A percentile compares a stretch with the other conserved stretches of the same genome.
These are phyloP conservation scores for Vaccinium myrtillus DNA, from an alignment of 148 eudicot species.

Conservation along the genomic window DNA sequence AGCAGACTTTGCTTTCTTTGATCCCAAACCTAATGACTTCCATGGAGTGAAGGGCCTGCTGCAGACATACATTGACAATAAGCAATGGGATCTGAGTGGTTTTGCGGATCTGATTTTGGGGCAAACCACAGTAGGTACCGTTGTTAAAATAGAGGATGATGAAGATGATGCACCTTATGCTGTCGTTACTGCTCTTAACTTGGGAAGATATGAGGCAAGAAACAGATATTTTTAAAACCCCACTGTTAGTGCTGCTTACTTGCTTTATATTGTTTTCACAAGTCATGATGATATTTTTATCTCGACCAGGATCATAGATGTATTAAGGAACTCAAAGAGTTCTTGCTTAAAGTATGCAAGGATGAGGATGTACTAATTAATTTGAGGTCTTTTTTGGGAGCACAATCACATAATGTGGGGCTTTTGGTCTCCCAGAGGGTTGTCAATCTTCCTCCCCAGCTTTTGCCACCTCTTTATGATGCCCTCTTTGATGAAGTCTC, in stretches of 20 bases:
- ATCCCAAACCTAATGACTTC: conserved; percentile 86
- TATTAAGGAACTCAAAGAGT: conserved; percentile 62
- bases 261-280: neutral
- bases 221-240: neutral
- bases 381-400: conserved; percentile 49
- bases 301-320: conserved; percentile 58
- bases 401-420: conserved; percentile 61
- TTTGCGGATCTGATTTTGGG: conserved; percentile 79
- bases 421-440: conserved; percentile 87
- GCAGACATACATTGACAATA: conserved; percentile 66
- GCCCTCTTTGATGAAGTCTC: conserved; percentile 84
- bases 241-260: neutral
- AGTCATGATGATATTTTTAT: conserved; percentile 12
- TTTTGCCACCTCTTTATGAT: conserved; percentile 85
- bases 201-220: conserved; percentile 76
- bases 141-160: conserved; percentile 78
- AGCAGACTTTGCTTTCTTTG: conserved; percentile 97
- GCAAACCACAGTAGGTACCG: conserved; percentile 89
- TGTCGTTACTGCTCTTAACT: conserved; percentile 67
- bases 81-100: conserved; percentile 83
- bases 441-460: conserved; percentile 92
- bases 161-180: conserved; percentile 82
- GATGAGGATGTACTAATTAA: conserved; percentile 31
- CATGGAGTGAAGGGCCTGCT: conserved; percentile 83
- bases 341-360: conserved; percentile 52